Evolutionary conservation across 75 land plant genomes (phyloP), one percentile per base, ranked within the genome.

Genomic region (Adiantum capillusveneris): DNA sequence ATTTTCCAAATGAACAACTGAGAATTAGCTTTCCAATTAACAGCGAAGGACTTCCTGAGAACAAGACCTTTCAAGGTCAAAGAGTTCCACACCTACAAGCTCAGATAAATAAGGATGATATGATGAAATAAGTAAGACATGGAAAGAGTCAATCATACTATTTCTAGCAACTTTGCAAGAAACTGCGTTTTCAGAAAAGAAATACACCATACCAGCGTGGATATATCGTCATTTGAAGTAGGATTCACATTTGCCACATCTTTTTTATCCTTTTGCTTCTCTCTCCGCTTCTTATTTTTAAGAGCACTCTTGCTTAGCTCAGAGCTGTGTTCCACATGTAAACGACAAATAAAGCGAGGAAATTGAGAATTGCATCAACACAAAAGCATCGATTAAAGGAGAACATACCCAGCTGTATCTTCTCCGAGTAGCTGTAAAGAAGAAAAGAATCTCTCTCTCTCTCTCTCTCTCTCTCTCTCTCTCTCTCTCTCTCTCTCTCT

Each of bases 231-330:
- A 14, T n/a, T 58, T 6, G 39, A 31, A 39, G 39, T 12, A 13
- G 39, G 37, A 58, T 2, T n/a, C 5, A 37, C 14, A 11, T 58
- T 37, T 6, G 21, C 18, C 17, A 25, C 18, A 19, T 60, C 63
- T 21, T 27, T 27, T 22, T 60, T 60, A 7, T 66, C 63, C 49
- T 65, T 58, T 44, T 65, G 57, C n/a, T 65, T 72, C 46, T 65
- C 69, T 26, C 75, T 29, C 1, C 69, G 68, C 53, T 65, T 72
- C 48, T 72, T 59, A 22, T 72, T 72, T 62, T 72, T 72, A 29
- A 72, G 26, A 2, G 75, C 75, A 22, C 56, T 59, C 55, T 72
- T 72, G 48, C 75, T 72, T 9, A 72, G 43, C 11, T 57, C 73
- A 60, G 46, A 39, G 63, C 18, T 26, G 55, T 1, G 5, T 20